phyloP scores from a whole-genome alignment of 768 basidiomycete species.

The Suillus bovinus region DNA sequence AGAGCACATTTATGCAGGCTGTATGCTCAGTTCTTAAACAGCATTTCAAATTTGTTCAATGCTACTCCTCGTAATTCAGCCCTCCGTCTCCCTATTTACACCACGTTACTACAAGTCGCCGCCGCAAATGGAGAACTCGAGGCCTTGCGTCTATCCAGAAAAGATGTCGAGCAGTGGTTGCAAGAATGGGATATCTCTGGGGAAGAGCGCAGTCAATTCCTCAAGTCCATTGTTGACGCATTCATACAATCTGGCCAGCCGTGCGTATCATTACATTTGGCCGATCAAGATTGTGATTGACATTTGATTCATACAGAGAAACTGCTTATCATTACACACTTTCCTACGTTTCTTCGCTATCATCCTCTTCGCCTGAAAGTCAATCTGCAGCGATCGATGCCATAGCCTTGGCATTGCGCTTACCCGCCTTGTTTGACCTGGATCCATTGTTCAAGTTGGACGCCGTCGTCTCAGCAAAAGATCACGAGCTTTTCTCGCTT shows the following conservation, averaged over 20 bases:
- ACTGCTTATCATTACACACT: conserved; percentile 66
- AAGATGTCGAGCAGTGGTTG: conserved; percentile 75
- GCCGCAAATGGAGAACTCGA: conserved; percentile 61
- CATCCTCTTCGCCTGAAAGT: conserved; percentile 51
- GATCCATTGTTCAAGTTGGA: conserved; percentile 80
- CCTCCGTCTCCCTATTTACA: conserved; percentile 50
- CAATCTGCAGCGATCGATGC: conserved; percentile 56
- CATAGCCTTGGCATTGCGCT: conserved; percentile 64
- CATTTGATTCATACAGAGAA: conserved; percentile 38
- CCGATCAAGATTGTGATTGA: neutral
- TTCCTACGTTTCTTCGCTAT: conserved; percentile 60
- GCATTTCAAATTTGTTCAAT: conserved; percentile 84
- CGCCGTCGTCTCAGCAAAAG: conserved; percentile 62
- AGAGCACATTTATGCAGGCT: neutral
- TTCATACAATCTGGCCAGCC: conserved; percentile 55
- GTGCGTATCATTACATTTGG: conserved; percentile 44
- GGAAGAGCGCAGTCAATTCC: conserved; percentile 64
- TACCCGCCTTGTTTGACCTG: conserved; percentile 75
- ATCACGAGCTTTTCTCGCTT: conserved; percentile 73
- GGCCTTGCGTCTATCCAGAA: conserved; percentile 55
- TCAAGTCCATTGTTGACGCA: conserved; percentile 62
- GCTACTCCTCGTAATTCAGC: conserved; percentile 62
- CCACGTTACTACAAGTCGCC: conserved; percentile 60
- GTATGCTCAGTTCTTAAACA: conserved; percentile 28
- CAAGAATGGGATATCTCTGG: conserved; percentile 69